Conservation (phyloP, 1,139 yeast species). For the Diutina scorzettiae region DNA sequence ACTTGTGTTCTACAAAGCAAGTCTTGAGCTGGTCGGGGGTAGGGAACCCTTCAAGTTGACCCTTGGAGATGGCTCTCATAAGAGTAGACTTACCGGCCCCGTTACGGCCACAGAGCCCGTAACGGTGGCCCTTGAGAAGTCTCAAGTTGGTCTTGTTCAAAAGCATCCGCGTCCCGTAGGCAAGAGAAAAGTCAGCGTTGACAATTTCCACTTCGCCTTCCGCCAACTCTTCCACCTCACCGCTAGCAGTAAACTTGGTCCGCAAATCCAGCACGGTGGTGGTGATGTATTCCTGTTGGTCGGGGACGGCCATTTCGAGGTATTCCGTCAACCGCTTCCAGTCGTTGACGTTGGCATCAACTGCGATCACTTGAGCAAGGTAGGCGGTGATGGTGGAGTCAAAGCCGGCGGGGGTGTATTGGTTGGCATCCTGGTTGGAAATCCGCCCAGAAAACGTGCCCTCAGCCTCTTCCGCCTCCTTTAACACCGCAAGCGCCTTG, state of each 20-base stretch:
- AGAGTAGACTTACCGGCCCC: slow-evolving; percentile 98
- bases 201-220: slow-evolving; percentile 64
- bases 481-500: slow-evolving; percentile 71
- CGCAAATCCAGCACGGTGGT: slow-evolving; percentile 37
- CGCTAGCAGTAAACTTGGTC: slow-evolving; percentile 48
- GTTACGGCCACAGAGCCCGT: slow-evolving; percentile 95
- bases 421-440: slow-evolving; percentile 39
- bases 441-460: slow-evolving; percentile 73
- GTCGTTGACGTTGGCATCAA: slow-evolving; percentile 83
- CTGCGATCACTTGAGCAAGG: slow-evolving; percentile 42
- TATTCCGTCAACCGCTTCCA: slow-evolving; percentile 65
- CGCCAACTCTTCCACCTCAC: slow-evolving; percentile 44
- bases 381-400: slow-evolving; percentile 31
- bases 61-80: slow-evolving; percentile 95
- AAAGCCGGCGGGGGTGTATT: slow-evolving; percentile 29
- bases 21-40: slow-evolving; percentile 78
- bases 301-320: slow-evolving; percentile 31
- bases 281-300: slow-evolving; percentile 12
- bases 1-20: slow-evolving; percentile 93
- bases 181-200: slow-evolving; percentile 88
- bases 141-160: slow-evolving; percentile 83
- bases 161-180: slow-evolving; percentile 96
- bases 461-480: slow-evolving; percentile 63
- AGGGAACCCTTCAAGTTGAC: slow-evolving; percentile 97
- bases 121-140: slow-evolving; percentile 87